These are phyloP conservation scores for Fraxinus excelsior DNA, from an alignment of 257 asterid genomes.

Conservation along the genomic window DNA sequence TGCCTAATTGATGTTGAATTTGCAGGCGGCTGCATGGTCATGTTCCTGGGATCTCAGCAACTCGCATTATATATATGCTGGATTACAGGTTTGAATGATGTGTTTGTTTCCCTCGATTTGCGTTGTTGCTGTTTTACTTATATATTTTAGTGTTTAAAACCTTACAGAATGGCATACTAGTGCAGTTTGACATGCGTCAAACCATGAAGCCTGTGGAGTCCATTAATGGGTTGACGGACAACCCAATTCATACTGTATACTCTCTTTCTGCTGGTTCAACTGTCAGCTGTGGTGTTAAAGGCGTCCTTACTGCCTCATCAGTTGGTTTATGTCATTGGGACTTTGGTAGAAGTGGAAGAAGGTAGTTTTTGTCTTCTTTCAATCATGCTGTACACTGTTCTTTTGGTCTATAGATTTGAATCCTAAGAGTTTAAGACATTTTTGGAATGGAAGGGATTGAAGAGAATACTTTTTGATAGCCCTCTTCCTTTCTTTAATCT, in stretches of 20 bases:
- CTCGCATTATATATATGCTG: conserved; percentile 72
- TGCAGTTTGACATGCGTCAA: conserved; percentile 86
- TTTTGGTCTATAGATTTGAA: conserved; percentile 1
- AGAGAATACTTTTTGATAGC: not conserved
- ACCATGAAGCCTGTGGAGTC: conserved; percentile 72
- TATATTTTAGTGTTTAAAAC: conserved; percentile 19
- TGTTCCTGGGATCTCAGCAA: conserved; percentile 82
- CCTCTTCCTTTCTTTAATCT: not conserved
- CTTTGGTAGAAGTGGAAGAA: conserved; percentile 56
- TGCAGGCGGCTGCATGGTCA: conserved; percentile 95
- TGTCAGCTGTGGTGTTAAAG: conserved; percentile 41
- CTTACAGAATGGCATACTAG: conserved; percentile 72
- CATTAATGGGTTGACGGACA: conserved; percentile 53
- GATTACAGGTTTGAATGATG: conserved; percentile 72
- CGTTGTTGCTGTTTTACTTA: conserved; percentile 7
- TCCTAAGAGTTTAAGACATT: conserved; percentile 1
- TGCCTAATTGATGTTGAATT: conserved; percentile 19
- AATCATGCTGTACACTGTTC: not conserved
- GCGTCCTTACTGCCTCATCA: conserved; percentile 86
- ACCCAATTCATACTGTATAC: conserved; percentile 69
- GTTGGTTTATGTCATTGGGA: conserved; percentile 84
- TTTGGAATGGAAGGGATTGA: not conserved
- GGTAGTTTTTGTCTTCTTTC: conserved; percentile 37
- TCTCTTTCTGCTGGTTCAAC: conserved; percentile 53
- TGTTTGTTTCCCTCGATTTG: conserved; percentile 17